phyloP scores from a whole-genome alignment of 139 green algal species.

The Tetradesmus lagerheimii region DNA sequence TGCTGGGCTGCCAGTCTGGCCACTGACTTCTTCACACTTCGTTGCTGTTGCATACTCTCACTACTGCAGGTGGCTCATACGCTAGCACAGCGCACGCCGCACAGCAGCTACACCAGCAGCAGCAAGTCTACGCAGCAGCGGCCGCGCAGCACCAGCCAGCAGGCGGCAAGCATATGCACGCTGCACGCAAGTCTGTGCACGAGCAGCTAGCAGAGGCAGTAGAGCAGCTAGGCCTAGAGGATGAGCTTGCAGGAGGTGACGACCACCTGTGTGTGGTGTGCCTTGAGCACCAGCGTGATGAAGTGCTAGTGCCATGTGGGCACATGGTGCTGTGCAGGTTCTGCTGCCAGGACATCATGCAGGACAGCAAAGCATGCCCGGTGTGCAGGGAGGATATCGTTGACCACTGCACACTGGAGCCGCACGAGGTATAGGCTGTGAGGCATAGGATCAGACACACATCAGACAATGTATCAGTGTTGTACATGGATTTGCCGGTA shows the following conservation, averaged over 20 bases:
- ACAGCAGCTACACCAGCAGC: background rate
- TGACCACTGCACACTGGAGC: conserved; percentile 30
- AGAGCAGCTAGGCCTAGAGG: conserved; percentile 24
- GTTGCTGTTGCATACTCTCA: background rate
- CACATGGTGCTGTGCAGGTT: conserved; percentile 65
- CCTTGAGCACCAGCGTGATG: conserved; percentile 39
- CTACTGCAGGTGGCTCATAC: conserved; percentile 9
- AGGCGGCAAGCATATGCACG: background rate
- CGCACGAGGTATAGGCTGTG: background rate
- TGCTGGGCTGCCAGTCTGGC: too few species aligned
- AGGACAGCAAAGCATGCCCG: conserved; percentile 21
- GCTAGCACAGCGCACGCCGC: background rate
- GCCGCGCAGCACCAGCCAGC: background rate
- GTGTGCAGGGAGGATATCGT: conserved; percentile 39
- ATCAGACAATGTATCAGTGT: too few species aligned
- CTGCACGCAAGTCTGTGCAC: background rate
- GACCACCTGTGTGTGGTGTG: conserved; percentile 65
- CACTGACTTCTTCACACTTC: background rate
- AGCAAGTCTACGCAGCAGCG: conserved; percentile 8
- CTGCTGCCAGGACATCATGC: conserved; percentile 43
- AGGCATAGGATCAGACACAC: too few species aligned
- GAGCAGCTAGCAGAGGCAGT: conserved; percentile 21
- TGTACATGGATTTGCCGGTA: too few species aligned
- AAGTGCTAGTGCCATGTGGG: conserved; percentile 63
- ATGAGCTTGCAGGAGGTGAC: conserved; percentile 26